A percentile compares a stretch with the other conserved stretches of the same genome.
phyloP scores from a whole-genome alignment of 441 rosid species.

The Aquilaria agallochum region DNA sequence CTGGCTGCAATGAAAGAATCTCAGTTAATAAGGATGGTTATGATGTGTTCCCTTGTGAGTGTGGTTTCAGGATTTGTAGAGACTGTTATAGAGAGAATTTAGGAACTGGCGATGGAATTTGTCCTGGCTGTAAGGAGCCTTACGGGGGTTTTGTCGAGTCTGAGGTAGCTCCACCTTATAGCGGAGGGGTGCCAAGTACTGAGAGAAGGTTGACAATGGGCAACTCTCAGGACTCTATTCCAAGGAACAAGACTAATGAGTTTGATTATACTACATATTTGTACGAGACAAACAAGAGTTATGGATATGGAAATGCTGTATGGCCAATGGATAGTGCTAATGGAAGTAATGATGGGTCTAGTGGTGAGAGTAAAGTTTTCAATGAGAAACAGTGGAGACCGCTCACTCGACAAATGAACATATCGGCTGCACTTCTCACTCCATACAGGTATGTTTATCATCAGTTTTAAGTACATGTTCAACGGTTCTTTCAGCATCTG shows the following conservation, averaged over 20 bases:
- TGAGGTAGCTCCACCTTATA: constrained; percentile 13
- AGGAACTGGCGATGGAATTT: constrained; percentile 29
- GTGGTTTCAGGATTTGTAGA: constrained; percentile 44
- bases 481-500: no score
- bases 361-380: constrained; percentile 20
- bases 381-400: constrained; percentile 45
- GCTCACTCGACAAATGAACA: constrained; percentile 34
- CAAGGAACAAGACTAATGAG: constrained; percentile 22
- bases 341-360: constrained; percentile 16
- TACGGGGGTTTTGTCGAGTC: constrained; percentile 25
- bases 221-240: constrained; percentile 21
- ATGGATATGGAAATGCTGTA: constrained; percentile 50
- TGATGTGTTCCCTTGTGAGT: constrained; percentile 44
- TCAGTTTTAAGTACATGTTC: no score
- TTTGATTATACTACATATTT: constrained; percentile 38
- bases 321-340: constrained; percentile 30
- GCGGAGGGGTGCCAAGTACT: constrained; percentile 5
- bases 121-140: constrained; percentile 46
- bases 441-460: constrained; percentile 36
- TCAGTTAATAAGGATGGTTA: constrained; percentile 28
- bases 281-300: constrained; percentile 34
- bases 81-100: constrained; percentile 36
- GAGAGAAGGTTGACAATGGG: constrained; percentile 26
- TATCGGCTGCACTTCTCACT: constrained; percentile 36
- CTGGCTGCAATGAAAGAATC: constrained; percentile 35